These are phyloP conservation scores for Monoraphidium neglectum DNA, from an alignment of 139 green algal species.

Conservation along the genomic window DNA sequence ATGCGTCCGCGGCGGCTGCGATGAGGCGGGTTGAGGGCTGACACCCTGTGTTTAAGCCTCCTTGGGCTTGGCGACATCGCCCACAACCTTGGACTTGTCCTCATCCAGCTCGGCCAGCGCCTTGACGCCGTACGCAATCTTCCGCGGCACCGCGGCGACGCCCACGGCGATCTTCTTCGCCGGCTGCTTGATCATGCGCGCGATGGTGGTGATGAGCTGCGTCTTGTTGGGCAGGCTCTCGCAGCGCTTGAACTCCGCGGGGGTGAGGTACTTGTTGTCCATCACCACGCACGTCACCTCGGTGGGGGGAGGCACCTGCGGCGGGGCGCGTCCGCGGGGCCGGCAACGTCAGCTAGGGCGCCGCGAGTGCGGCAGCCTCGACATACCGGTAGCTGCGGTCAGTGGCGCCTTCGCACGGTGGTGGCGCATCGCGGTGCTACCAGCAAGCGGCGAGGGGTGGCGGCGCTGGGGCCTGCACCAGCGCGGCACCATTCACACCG, in stretches of 20 bases:
- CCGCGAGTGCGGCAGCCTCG: too few relatives aligned
- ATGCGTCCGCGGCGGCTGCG: too few relatives aligned
- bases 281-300: constrained; percentile 44
- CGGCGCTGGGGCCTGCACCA: too few relatives aligned
- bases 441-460: too few relatives aligned
- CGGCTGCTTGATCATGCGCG: constrained; percentile 82
- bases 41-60: too few relatives aligned
- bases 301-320: constrained; percentile 32
- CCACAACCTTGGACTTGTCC: constrained; percentile 57
- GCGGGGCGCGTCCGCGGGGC: too few relatives aligned
- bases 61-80: constrained; percentile 59
- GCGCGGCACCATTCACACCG: too few relatives aligned
- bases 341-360: too few relatives aligned
- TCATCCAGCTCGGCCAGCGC: constrained; percentile 74
- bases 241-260: constrained; percentile 71
- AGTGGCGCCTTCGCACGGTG: too few relatives aligned
- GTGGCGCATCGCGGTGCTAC: too few relatives aligned
- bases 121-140: constrained; percentile 76
- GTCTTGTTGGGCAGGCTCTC: constrained; percentile 89
- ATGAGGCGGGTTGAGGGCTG: too few relatives aligned
- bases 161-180: constrained; percentile 71
- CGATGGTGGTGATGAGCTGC: constrained; percentile 84
- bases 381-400: too few relatives aligned
- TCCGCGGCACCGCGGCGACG: constrained; percentile 73
- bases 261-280: constrained; percentile 54